These are phyloP conservation scores for Hibiscus tridactylites DNA, from an alignment of 345 rosid genomes.

Conservation along the genomic window DNA sequence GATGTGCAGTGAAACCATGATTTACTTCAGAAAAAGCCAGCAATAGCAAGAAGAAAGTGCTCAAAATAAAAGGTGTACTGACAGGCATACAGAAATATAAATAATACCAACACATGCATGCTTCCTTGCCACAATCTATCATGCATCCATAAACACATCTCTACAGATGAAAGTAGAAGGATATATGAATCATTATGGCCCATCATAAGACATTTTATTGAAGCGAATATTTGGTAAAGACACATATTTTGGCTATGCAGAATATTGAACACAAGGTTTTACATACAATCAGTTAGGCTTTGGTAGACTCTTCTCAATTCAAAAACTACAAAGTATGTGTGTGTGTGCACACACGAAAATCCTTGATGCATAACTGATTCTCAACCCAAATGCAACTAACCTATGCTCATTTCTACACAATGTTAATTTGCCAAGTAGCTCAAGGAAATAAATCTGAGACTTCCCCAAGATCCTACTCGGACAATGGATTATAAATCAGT, in stretches of 20 bases:
- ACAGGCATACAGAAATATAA: not conserved
- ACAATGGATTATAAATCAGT: too few species aligned
- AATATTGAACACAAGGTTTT: not conserved
- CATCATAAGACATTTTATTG: not conserved
- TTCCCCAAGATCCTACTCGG: too few species aligned
- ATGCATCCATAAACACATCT: not conserved
- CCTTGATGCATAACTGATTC: not conserved
- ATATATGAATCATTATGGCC: not conserved
- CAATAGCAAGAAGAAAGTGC: not conserved
- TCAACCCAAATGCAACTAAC: not conserved
- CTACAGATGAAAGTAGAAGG: not conserved
- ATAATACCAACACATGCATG: not conserved
- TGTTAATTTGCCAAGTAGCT: not conserved
- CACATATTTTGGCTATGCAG: not conserved
- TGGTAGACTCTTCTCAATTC: not conserved
- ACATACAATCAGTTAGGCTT: not conserved
- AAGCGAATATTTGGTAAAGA: not conserved
- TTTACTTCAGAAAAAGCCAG: not conserved
- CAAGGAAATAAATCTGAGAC: too few species aligned
- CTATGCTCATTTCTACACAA: not conserved
- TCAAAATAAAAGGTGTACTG: not conserved
- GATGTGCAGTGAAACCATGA: not conserved
- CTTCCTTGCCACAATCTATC: not conserved
- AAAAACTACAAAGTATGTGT: not conserved
- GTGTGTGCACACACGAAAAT: not conserved